Evolutionary conservation across 805 yeast genomes (phyloP), one percentile per base, ranked within the genome.

Genomic region (Nakazawaea laoshanensis): DNA sequence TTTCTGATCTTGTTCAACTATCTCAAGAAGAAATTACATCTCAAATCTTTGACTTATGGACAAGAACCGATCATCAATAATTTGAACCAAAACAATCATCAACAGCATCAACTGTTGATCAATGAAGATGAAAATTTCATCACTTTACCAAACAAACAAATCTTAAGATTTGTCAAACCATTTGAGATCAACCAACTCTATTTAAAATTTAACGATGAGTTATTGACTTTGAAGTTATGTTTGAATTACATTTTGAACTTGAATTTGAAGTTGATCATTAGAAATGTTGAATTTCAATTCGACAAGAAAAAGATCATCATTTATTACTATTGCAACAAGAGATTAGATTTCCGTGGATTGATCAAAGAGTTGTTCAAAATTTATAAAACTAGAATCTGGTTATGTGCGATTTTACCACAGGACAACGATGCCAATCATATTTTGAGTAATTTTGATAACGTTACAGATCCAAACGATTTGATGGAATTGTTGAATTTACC

Each of bases 241-340:
- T 59, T 67, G 36, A 60, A 73, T 33, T 58, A 58, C 42, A 63
- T 56, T 14, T 42, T 52, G 7, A 49, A 55, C 13, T 43, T 55
- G 37, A 60, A 67, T 35, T 49, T 68, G 44, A 62, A 64, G 48
- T 57, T 83, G 64, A 70, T 71, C 44, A 67, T 83, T 31, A 63
- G 81, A 42, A 82, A 77, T 50, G 80, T 85, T 1, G 94, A 83
- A 52, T 82, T 78, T 53, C 94, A 83, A 54, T 82, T 79, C 53
- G 92, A 83, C 52, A 71, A 82, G 38, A 79, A 80, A 49, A 83
- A 83, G 45, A 62, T 82, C 40, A 82, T 80, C 5, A 77, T 82
- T 44, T 82, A 80, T 53, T 79, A 78, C 47, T 65, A 63, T 36
- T 67, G 79, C 46, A 65, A 70, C 30, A 75, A 75, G 45, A 59